A percentile compares a stretch with the other conserved stretches of the same genome.
These are phyloP conservation scores for Candida tunisiensis DNA, from an alignment of 1,139 yeast species.

Conservation along the genomic window DNA sequence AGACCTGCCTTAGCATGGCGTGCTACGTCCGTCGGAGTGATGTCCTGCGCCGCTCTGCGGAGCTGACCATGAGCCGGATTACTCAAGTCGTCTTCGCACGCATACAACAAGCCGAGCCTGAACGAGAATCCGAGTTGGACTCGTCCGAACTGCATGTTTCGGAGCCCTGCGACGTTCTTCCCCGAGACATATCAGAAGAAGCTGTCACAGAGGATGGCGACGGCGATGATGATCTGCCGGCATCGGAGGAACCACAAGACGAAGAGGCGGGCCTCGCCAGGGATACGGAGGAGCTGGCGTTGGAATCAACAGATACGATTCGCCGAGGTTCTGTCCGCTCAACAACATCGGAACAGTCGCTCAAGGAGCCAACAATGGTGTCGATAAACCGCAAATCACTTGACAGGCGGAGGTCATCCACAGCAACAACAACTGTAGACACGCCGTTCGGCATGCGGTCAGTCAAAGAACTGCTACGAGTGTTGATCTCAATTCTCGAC, in stretches of 20 bases:
- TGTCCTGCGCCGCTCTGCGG: slow-evolving; percentile 78
- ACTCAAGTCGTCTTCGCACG: slow-evolving; percentile 44
- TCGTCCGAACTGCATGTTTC: slow-evolving; percentile 1
- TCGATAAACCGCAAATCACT: background rate
- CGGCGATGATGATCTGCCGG: no score
- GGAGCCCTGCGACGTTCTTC: slow-evolving; percentile 1
- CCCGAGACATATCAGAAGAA: no score
- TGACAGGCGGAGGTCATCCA: background rate
- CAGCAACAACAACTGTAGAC: background rate
- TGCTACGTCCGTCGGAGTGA: slow-evolving; percentile 89
- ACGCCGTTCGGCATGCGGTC: slow-evolving; percentile 49
- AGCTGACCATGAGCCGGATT: slow-evolving; percentile 57
- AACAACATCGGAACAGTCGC: slow-evolving; percentile 1
- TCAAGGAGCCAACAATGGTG: slow-evolving; percentile 2
- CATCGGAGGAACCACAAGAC: no score
- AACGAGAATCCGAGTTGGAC: slow-evolving; percentile 6
- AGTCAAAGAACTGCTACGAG: slow-evolving; percentile 51
- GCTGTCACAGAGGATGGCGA: no score
- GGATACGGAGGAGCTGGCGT: background rate
- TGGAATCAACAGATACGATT: slow-evolving; percentile 2
- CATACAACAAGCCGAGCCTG: slow-evolving; percentile 41
- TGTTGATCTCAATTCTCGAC: slow-evolving; percentile 67
- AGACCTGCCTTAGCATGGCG: slow-evolving; percentile 82
- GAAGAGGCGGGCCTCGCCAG: no score
- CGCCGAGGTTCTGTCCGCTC: no score